Conservation (phyloP, 768 basidiomycete genomes). For the Tulasnella sp. region DNA sequence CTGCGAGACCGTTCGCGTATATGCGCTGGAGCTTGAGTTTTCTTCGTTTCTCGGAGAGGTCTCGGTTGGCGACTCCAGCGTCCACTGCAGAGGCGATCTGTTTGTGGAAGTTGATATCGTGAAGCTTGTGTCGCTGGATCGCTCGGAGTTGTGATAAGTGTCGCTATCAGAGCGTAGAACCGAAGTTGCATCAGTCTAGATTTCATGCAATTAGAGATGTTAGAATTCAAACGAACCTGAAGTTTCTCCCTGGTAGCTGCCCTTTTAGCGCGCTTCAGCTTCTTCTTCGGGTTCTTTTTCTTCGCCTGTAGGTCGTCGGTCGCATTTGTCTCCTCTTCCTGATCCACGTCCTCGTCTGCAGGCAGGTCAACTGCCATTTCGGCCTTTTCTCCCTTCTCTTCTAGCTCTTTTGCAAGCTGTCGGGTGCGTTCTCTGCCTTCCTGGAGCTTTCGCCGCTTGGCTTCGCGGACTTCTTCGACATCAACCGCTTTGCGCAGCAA, state of each 20-base stretch:
- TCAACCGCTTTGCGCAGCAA: slow-evolving; percentile 58
- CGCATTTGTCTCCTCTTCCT: slow-evolving; percentile 20
- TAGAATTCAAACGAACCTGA: background rate
- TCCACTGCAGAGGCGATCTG: slow-evolving; percentile 36
- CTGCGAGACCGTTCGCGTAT: slow-evolving; percentile 51
- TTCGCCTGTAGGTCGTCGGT: slow-evolving; percentile 11
- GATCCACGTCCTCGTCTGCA: slow-evolving; percentile 22
- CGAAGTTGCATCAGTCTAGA: background rate
- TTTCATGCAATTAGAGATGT: background rate
- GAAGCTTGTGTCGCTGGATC: slow-evolving; percentile 12
- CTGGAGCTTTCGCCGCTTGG: slow-evolving; percentile 42
- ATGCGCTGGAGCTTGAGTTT: slow-evolving; percentile 31
- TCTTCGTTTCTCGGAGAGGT: slow-evolving; percentile 29
- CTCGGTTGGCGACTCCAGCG: slow-evolving; percentile 31
- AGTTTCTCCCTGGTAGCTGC: background rate
- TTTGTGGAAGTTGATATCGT: slow-evolving; percentile 46
- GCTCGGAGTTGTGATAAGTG: background rate
- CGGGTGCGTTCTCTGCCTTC: slow-evolving; percentile 42
- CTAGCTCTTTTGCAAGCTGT: slow-evolving; percentile 21
- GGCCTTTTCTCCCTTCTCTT: slow-evolving; percentile 25
- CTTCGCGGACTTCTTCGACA: slow-evolving; percentile 47
- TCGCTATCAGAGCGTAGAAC: background rate
- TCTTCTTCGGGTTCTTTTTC: slow-evolving; percentile 35
- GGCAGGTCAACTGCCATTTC: slow-evolving; percentile 58
- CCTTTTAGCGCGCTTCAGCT: slow-evolving; percentile 34